Conservation (phyloP, 768 basidiomycete species). For the Agaricus subrufescens region DNA sequence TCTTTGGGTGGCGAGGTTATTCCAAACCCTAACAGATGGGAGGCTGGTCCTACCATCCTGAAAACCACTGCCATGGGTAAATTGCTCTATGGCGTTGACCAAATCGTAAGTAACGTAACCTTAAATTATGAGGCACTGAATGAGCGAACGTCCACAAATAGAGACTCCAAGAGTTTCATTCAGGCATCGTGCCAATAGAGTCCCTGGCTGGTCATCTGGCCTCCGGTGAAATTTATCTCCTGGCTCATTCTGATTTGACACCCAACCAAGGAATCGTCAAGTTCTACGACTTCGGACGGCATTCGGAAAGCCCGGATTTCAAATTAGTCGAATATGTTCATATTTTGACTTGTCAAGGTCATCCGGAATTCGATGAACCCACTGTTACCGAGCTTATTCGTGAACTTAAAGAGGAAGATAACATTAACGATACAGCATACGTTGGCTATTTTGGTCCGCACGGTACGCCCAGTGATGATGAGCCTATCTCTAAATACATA, state of each 20-base stretch:
- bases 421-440: background rate
- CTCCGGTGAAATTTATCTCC: slow-evolving; percentile 40
- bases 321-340: slow-evolving; percentile 44
- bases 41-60: slow-evolving; percentile 63
- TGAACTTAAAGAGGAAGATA: background rate
- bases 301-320: background rate
- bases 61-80: slow-evolving; percentile 64
- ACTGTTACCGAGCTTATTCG: background rate
- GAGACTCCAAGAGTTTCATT: background rate
- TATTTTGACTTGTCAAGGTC: slow-evolving; percentile 82
- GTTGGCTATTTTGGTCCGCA: background rate
- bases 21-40: slow-evolving; percentile 65
- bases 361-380: slow-evolving; percentile 21
- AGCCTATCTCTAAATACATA: background rate
- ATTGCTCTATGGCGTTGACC: slow-evolving; percentile 28
- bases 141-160: background rate
- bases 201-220: slow-evolving; percentile 29
- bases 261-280: slow-evolving; percentile 72
- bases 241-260: slow-evolving; percentile 55
- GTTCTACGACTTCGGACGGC: slow-evolving; percentile 21
- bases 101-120: background rate
- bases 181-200: background rate
- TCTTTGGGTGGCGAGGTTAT: slow-evolving; percentile 72
- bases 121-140: too few species aligned
- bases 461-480: background rate